phyloP scores from a whole-genome alignment of 2,329 filamentous ascomycete species.

The Cryoendolithus antarcticus region DNA sequence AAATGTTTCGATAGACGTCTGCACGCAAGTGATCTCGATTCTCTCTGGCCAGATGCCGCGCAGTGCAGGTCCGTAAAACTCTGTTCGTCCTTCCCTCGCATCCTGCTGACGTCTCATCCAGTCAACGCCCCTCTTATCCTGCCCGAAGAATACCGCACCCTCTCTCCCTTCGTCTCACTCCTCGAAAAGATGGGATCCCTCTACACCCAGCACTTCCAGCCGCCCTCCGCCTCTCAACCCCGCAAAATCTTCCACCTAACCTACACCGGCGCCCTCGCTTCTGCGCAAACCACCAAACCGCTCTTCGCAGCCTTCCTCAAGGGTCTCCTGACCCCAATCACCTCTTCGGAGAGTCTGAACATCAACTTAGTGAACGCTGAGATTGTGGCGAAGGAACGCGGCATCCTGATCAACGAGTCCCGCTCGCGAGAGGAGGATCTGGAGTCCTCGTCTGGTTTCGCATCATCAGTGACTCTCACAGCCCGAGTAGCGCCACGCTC shows the following conservation, averaged over 20 bases:
- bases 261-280: constrained; percentile 64
- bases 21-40: constrained; percentile 64
- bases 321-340: constrained; percentile 59
- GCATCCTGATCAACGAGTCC: constrained; percentile 65
- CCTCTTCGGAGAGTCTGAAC: constrained; percentile 50
- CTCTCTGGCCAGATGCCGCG: constrained; percentile 61
- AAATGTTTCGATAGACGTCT: constrained; percentile 72
- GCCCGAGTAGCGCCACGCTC: constrained; percentile 30
- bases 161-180: constrained; percentile 64
- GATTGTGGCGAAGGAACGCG: constrained; percentile 62
- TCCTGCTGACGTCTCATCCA: too few species aligned
- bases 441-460: constrained; percentile 50
- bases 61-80: constrained; percentile 10
- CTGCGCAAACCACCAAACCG: constrained; percentile 61
- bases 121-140: constrained; percentile 74
- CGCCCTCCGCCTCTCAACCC: constrained; percentile 20
- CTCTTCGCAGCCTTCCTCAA: constrained; percentile 70
- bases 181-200: constrained; percentile 69
- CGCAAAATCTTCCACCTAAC: constrained; percentile 62
- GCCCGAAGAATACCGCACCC: constrained; percentile 64
- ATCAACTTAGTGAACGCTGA: constrained; percentile 77
- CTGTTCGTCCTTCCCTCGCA: too few species aligned
- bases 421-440: constrained; percentile 43
- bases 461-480: constrained; percentile 57
- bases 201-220: constrained; percentile 63